Evolutionary conservation across 2,329 filamentous ascomycete genomes (phyloP).

Genomic region (Thielaviopsis punctulata): DNA sequence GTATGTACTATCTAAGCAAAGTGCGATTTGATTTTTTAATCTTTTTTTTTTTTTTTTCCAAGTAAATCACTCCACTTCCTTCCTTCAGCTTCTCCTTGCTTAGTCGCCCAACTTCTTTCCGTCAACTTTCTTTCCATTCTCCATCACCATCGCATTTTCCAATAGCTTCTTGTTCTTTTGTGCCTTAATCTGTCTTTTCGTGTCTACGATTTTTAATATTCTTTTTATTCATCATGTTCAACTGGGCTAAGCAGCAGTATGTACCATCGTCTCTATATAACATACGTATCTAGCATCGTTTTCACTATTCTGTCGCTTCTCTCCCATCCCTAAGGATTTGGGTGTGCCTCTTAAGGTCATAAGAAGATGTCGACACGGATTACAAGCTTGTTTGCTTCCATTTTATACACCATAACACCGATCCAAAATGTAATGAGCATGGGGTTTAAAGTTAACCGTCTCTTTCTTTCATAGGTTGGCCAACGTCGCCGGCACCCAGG

Average conservation of each 20-base stretch:
- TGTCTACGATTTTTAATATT: background rate
- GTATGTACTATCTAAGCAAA: background rate
- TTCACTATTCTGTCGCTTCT: background rate
- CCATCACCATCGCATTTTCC: background rate
- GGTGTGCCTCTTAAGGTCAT: constrained; percentile 7
- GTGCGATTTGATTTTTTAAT: background rate
- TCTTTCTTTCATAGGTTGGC: constrained; percentile 32
- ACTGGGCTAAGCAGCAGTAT: constrained; percentile 87
- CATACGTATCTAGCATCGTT: constrained; percentile 9
- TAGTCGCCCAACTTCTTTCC: background rate
- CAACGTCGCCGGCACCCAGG: constrained; percentile 84
- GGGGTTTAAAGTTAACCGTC: constrained; percentile 1
- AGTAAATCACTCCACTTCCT: constrained; percentile 1
- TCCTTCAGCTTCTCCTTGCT: constrained; percentile 5
- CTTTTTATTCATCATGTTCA: constrained; percentile 48
- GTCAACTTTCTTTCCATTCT: constrained; percentile 6
- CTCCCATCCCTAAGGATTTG: constrained; percentile 14
- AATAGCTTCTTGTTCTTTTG: background rate
- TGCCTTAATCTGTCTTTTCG: constrained; percentile 2
- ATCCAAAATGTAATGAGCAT: background rate
- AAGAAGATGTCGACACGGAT: background rate
- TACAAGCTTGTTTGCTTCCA: background rate
- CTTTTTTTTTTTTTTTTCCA: constrained; percentile 3
- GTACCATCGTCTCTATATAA: constrained; percentile 18
- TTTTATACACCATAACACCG: background rate